Evolutionary conservation across 208 protist genomes (phyloP), one percentile per base, ranked within the genome.

Genomic region (Borovskyia barvae): DNA sequence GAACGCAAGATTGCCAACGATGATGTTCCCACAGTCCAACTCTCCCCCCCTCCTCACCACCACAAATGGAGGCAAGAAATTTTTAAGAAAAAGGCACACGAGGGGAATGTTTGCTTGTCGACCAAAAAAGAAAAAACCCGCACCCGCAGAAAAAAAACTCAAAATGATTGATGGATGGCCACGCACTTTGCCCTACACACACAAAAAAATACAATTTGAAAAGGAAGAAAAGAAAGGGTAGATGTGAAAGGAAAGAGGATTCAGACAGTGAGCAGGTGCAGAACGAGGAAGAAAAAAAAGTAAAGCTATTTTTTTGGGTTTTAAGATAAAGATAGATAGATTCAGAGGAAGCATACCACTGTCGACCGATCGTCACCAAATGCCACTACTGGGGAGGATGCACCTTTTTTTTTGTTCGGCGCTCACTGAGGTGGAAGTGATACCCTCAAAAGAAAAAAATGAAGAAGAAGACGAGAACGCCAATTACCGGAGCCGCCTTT

Each of bases 131-230:
- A 8, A 14, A 8, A 39, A n/a, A n/a, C n/a, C 8, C 35, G 14
- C 8, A 39, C 35, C 1, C 35, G 35, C 35, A 39, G 35, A 39
- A n/a, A 24, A 45, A 28, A 43, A 30, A 30, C 20, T 35, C 11
- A 45, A 28, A 42, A 37, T 35, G 24, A 51, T 2, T 30, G n/a
- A n/a, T n/a, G n/a, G 15, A 24, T 43, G 56, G 15, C 59, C 57
- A 51, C 11, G 46, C 54, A 62, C 12, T 41, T 19, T 19, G 47
- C 22, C 45, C 14, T 19, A 55, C 5, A 57, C 4, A 56, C 3
- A 43, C 4, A n/a, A 57, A 62, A 49, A 53, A 36, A 49, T 46
- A 35, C 24, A 32, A 41, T 25, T 46, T n/a, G 46, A 42, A 39
- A 46, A 15, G 14, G 19, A 19, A 35, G 35, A 57, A 39, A 11